These are phyloP conservation scores for Corchorus capsularis DNA, from an alignment of 345 rosid species.

Conservation along the genomic window DNA sequence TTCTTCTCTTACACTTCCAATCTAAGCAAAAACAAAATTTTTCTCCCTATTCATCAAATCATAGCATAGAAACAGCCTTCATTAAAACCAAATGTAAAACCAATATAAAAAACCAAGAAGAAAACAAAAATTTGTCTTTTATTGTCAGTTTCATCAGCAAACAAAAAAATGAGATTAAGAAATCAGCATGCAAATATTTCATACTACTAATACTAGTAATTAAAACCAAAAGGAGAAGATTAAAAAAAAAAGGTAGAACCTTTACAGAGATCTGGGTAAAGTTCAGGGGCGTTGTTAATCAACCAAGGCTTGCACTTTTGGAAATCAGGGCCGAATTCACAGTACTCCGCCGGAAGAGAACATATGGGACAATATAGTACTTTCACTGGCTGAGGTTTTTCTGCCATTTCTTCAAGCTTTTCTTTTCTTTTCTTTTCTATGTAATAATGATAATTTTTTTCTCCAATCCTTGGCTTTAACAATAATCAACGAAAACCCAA, in stretches of 20 bases:
- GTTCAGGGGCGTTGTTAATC: slow-evolving; percentile 70
- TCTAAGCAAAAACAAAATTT: background rate
- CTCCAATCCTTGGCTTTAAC: background rate
- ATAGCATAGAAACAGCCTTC: background rate
- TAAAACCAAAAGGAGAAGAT: background rate
- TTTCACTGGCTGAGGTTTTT: slow-evolving; percentile 62
- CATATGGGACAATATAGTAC: slow-evolving; percentile 79
- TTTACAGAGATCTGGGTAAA: slow-evolving; percentile 86
- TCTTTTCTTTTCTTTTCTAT: background rate
- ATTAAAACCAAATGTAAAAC: background rate
- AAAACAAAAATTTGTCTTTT: background rate
- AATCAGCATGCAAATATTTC: background rate
- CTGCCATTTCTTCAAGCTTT: slow-evolving; percentile 14
- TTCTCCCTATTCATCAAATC: background rate
- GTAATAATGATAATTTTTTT: background rate
- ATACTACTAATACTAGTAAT: background rate
- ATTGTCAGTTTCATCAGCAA: background rate
- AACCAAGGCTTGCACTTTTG: slow-evolving; percentile 95
- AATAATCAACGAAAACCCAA: background rate
- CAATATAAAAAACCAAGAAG: background rate
- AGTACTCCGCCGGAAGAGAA: slow-evolving; percentile 89
- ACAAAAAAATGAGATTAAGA: background rate
- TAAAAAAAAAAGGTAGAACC: slow-evolving; percentile 36
- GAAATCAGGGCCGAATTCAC: slow-evolving; percentile 94
- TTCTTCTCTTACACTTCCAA: background rate